Percentiles rank a stretch among this genome's conserved stretches.
Evolutionary conservation across 164 flowering plant genomes (phyloP).

Genomic region (Annona squamosa): DNA sequence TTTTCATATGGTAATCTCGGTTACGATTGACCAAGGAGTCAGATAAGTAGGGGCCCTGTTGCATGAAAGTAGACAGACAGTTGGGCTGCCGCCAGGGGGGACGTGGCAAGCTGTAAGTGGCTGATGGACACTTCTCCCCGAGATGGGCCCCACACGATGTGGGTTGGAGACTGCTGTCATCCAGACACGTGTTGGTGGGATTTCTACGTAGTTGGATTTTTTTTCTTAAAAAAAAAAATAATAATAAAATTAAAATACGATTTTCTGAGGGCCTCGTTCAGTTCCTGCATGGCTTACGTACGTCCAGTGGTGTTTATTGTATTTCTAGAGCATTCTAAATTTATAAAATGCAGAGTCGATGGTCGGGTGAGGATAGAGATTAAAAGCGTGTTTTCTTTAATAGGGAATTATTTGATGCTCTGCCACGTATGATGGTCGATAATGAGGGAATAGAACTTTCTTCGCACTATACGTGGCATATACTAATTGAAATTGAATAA

Average conservation of each 20-base stretch:
- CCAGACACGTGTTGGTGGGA: neutral
- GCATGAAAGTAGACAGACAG: slow-evolving; percentile 9
- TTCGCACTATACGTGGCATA: neutral
- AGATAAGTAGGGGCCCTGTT: neutral
- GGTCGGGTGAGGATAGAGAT: neutral
- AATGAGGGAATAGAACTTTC: neutral
- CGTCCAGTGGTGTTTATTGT: too few relatives aligned
- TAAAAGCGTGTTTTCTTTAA: neutral
- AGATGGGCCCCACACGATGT: slow-evolving; percentile 11
- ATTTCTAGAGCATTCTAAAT: too few relatives aligned
- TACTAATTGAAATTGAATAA: too few relatives aligned
- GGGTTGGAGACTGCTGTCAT: neutral
- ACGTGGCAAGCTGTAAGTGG: neutral
- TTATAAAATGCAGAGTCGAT: too few relatives aligned
- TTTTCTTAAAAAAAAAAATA: too few relatives aligned
- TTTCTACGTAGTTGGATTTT: neutral
- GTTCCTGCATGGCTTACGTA: too few relatives aligned
- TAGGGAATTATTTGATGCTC: neutral
- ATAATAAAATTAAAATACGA: neutral
- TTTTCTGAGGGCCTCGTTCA: neutral
- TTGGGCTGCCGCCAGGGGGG: neutral
- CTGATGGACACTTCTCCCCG: neutral
- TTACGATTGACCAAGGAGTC: neutral
- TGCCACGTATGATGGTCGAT: neutral
- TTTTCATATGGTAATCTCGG: neutral